A percentile compares a stretch with the other conserved stretches of the same genome.
These are phyloP conservation scores for Rosa hybrid DNA, from an alignment of 331 rosid genomes.

Conservation along the genomic window DNA sequence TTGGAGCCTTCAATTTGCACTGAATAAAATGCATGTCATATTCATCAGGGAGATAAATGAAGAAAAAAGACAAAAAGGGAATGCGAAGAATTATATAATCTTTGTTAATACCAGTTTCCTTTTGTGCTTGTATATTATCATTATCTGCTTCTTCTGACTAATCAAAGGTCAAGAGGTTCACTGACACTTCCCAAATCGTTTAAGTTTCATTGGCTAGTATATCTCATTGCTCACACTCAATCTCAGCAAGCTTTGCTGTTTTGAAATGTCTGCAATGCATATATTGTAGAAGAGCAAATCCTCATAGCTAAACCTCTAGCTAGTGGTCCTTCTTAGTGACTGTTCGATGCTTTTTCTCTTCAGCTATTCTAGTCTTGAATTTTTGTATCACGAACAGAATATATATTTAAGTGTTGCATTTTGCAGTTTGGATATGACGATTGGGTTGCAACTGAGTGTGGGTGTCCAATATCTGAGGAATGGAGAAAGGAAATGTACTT, in stretches of 20 bases:
- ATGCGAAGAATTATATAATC: neutral
- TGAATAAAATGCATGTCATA: neutral
- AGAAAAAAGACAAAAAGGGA: neutral
- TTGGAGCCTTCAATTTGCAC: neutral
- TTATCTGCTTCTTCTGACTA: neutral
- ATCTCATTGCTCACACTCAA: neutral
- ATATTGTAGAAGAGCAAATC: neutral
- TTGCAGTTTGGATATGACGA: conserved; percentile 66
- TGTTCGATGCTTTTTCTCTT: neutral
- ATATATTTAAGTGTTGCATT: neutral
- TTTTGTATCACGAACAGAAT: neutral
- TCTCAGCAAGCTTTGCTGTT: neutral
- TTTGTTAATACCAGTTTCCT: neutral
- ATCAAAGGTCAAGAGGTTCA: neutral
- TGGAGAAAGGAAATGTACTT: conserved; percentile 65
- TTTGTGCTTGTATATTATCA: neutral
- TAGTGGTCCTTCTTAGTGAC: neutral
- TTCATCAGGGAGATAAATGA: neutral
- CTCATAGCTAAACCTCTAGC: neutral
- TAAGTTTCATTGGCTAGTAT: neutral
- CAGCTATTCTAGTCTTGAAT: neutral
- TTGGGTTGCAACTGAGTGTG: conserved; percentile 71
- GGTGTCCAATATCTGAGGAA: conserved; percentile 51
- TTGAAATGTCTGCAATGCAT: neutral
- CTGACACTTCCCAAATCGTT: neutral